phyloP scores from a whole-genome alignment of 1,284 basidiomycete genomes.

The Ustanciosporium gigantosporum region DNA sequence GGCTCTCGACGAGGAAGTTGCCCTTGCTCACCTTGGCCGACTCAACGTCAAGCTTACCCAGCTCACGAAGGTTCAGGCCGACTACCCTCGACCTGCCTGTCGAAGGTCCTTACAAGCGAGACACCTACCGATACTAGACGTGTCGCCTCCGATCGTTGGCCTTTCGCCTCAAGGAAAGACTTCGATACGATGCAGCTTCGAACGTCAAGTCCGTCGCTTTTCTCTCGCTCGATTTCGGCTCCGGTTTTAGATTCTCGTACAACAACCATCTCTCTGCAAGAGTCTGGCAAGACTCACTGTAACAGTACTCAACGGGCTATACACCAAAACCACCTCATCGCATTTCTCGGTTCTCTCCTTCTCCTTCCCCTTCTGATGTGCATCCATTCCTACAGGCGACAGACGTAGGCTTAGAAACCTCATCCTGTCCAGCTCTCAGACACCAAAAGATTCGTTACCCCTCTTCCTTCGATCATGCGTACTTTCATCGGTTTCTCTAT shows the following conservation, averaged over 20 bases:
- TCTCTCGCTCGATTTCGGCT: slow-evolving; percentile 8
- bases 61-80: slow-evolving; percentile 77
- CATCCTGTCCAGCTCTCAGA: no score
- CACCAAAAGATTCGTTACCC: no score
- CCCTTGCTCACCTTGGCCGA: slow-evolving; percentile 86
- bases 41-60: slow-evolving; percentile 91
- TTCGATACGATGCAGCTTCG: not conserved
- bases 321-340: no score
- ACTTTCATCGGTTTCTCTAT: no score
- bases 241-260: slow-evolving; percentile 23
- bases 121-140: slow-evolving; percentile 61
- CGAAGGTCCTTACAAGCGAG: slow-evolving; percentile 80
- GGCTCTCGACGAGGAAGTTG: slow-evolving; percentile 97
- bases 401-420: no score
- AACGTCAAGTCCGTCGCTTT: not conserved
- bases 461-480: no score
- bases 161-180: not conserved
- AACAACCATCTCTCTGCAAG: slow-evolving; percentile 33
- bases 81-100: slow-evolving; percentile 87
- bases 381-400: no score
- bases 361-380: no score
- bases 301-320: slow-evolving; percentile 45
- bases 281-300: slow-evolving; percentile 40
- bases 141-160: not conserved
- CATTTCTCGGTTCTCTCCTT: no score